These are phyloP conservation scores for Flaveria brownii DNA, from an alignment of 129 eudicot species.

Conservation along the genomic window DNA sequence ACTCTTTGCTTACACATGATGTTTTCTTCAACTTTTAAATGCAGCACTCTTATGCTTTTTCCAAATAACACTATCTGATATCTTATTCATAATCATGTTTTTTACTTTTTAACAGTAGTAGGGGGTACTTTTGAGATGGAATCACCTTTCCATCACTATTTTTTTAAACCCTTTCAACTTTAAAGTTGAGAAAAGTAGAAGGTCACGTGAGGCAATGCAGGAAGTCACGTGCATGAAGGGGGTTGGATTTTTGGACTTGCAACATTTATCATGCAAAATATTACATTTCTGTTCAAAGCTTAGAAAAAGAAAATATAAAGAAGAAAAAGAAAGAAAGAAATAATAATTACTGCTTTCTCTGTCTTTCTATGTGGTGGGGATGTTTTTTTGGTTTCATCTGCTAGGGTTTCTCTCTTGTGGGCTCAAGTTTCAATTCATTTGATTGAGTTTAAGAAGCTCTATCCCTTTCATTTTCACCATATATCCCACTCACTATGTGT, in stretches of 20 bases:
- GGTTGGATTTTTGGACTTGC: conserved; percentile 22
- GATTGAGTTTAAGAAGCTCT: conserved; percentile 48
- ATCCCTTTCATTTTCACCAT: conserved; percentile 30
- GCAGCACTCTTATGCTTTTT: conserved; percentile 30
- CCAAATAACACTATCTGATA: conserved; percentile 26
- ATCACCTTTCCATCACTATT: conserved; percentile 48
- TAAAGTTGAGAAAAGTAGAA: conserved; percentile 37
- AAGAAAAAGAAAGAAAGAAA: neutral
- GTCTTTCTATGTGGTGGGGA: conserved; percentile 49
- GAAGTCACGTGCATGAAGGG: conserved; percentile 50
- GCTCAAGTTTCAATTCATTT: conserved; percentile 49
- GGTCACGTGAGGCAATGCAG: conserved; percentile 63
- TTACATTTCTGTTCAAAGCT: conserved; percentile 12
- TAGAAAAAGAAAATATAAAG: neutral
- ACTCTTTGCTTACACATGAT: conserved; percentile 6
- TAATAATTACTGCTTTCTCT: conserved; percentile 45
- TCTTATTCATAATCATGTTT: conserved; percentile 40
- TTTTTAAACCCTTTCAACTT: conserved; percentile 44
- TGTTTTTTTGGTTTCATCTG: conserved; percentile 55
- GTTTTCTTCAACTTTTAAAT: conserved; percentile 22
- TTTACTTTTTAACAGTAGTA: conserved; percentile 42
- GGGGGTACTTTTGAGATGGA: conserved; percentile 43
- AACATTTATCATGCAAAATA: conserved; percentile 51
- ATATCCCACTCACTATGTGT: conserved; percentile 31
- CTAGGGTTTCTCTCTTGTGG: conserved; percentile 38